Evolutionary conservation across 352 stramenopile genomes (phyloP).

Genomic region (Bremia lactucae): DNA sequence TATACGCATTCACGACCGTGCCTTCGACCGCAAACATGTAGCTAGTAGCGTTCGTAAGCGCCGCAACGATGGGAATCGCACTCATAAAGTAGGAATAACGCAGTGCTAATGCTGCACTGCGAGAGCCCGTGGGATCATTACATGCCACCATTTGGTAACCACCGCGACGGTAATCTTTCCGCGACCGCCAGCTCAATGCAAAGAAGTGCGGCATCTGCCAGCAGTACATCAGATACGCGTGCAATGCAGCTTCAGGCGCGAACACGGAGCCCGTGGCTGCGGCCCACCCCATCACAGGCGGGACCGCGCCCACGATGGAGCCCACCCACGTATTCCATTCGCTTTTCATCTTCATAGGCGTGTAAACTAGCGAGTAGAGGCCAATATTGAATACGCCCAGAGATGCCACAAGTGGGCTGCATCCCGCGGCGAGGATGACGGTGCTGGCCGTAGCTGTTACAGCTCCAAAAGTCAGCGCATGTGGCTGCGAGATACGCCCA

Average conservation of each 20-base stretch:
- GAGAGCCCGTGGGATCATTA: constrained; percentile 85
- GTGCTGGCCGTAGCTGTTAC: constrained; percentile 84
- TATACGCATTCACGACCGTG: constrained; percentile 92
- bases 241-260: constrained; percentile 59
- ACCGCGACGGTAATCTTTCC: constrained; percentile 85
- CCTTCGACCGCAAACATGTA: constrained; percentile 98
- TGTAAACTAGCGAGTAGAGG: constrained; percentile 98
- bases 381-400: constrained; percentile 96
- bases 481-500: constrained; percentile 58
- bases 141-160: constrained; percentile 94
- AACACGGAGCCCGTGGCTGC: constrained; percentile 86
- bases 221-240: constrained; percentile 88
- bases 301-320: constrained; percentile 96
- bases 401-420: constrained; percentile 90
- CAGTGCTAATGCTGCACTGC: constrained; percentile 88
- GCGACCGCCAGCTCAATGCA: constrained; percentile 94
- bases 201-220: constrained; percentile 99
- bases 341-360: constrained; percentile 93
- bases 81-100: constrained; percentile 93
- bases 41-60: constrained; percentile 89
- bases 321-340: constrained; percentile 98
- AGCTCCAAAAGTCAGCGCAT: constrained; percentile 79
- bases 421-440: constrained; percentile 83
- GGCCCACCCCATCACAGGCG: constrained; percentile 96
- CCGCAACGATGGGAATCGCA: constrained; percentile 89